Conservation (phyloP, 257 asterid genomes). For the Solanum pennellii region DNA sequence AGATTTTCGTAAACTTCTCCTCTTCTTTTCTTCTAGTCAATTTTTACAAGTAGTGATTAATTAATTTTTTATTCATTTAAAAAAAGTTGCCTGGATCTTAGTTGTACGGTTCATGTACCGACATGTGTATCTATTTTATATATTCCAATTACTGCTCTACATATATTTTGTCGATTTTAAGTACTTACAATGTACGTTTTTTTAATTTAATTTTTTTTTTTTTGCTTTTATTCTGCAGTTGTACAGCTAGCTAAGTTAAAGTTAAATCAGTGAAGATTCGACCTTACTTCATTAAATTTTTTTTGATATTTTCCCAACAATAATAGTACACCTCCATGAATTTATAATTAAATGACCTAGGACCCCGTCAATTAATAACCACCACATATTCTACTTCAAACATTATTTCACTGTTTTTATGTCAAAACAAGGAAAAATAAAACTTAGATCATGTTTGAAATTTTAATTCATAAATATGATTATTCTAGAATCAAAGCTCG, state of each 20-base stretch:
- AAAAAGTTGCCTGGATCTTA: not conserved
- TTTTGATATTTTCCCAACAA: not conserved
- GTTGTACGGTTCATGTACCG: slow-evolving; percentile 2
- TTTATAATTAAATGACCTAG: not conserved
- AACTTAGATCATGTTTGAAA: not conserved
- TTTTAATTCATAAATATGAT: not conserved
- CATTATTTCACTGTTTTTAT: not conserved
- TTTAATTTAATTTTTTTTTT: not conserved
- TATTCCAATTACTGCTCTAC: not conserved
- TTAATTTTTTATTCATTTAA: not conserved
- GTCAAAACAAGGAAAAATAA: not conserved
- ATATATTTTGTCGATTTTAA: not conserved
- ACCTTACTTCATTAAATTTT: not conserved
- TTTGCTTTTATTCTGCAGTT: not conserved
- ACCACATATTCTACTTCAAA: not conserved
- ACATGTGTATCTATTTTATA: not conserved
- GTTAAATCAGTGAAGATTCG: not conserved
- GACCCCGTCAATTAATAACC: not conserved
- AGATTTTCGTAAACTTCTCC: no score
- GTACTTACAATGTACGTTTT: not conserved
- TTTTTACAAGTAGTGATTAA: not conserved
- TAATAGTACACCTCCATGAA: not conserved
- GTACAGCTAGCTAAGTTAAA: not conserved
- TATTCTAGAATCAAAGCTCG: not conserved
- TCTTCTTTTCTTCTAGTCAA: not conserved